These are phyloP conservation scores for Fusarium sp. DNA, from an alignment of 2,329 filamentous ascomycete species.

Conservation along the genomic window DNA sequence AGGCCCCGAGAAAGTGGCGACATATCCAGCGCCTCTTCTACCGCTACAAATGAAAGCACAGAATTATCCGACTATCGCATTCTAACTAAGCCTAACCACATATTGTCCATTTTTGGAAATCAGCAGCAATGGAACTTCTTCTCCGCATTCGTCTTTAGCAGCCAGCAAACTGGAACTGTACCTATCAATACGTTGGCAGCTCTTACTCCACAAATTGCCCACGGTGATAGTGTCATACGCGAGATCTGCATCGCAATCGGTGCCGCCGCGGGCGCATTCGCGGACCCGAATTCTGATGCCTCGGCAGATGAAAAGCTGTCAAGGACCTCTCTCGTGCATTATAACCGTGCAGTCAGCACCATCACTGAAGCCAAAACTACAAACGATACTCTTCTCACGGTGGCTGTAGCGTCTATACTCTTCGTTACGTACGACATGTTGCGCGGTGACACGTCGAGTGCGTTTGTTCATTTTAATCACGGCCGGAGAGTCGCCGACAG, in stretches of 20 bases:
- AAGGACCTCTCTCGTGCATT: slow-evolving; percentile 27
- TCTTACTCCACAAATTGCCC: slow-evolving; percentile 38
- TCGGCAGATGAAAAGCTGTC: slow-evolving; percentile 21
- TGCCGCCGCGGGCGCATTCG: slow-evolving; percentile 30
- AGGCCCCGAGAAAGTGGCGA: neutral
- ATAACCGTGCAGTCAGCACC: slow-evolving; percentile 34
- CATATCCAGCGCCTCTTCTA: neutral
- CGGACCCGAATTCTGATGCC: slow-evolving; percentile 8
- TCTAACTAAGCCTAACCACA: slow-evolving; percentile 22
- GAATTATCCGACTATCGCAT: slow-evolving; percentile 25
- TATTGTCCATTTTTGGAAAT: slow-evolving; percentile 31
- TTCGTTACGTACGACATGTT: slow-evolving; percentile 40
- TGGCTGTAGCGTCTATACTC: slow-evolving; percentile 36
- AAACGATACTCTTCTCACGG: slow-evolving; percentile 13
- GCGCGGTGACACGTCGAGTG: slow-evolving; percentile 31
- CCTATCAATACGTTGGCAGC: slow-evolving; percentile 33
- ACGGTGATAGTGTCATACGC: slow-evolving; percentile 27
- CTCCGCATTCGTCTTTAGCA: slow-evolving; percentile 34
- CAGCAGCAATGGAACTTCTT: slow-evolving; percentile 41
- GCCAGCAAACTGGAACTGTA: slow-evolving; percentile 29
- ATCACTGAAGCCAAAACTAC: slow-evolving; percentile 11
- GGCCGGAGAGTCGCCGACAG: slow-evolving; percentile 30
- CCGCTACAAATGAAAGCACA: neutral
- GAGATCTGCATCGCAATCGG: slow-evolving; percentile 39
- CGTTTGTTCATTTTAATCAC: slow-evolving; percentile 35